Percentiles rank a stretch among this genome's conserved stretches.
phyloP scores from a whole-genome alignment of 192 early-diverging fungal genomes.

The Polychytrium aggregatum region DNA sequence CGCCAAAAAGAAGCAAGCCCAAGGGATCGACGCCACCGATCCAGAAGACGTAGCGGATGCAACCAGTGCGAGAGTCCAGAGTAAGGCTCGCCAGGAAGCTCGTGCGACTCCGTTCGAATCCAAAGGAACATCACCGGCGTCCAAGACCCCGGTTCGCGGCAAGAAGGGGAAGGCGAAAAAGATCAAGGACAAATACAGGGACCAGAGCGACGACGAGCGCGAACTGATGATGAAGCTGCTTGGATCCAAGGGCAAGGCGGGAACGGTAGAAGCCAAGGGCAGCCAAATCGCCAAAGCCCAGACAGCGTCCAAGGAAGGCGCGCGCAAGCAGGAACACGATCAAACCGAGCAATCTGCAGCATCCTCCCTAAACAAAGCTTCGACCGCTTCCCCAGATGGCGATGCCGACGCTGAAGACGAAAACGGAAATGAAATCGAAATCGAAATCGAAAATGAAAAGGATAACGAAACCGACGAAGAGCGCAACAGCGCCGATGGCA shows the following conservation, averaged over 20 bases:
- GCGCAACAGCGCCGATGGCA: constrained; percentile 3
- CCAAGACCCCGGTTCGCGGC: constrained; percentile 49
- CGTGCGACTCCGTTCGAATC: too few relatives aligned
- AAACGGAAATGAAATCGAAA: neutral
- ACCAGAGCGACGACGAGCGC: constrained; percentile 90
- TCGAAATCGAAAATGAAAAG: neutral
- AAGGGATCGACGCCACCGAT: constrained; percentile 7
- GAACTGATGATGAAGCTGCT: constrained; percentile 70
- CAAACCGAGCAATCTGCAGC: constrained; percentile 17
- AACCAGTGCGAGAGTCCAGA: constrained; percentile 4
- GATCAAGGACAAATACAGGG: constrained; percentile 86
- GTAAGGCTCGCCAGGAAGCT: too few relatives aligned
- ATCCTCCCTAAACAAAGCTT: constrained; percentile 1
- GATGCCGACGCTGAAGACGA: neutral
- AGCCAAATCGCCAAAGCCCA: constrained; percentile 55
- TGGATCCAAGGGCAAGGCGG: constrained; percentile 64
- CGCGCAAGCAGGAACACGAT: constrained; percentile 1
- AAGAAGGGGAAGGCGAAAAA: constrained; percentile 84
- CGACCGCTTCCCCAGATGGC: neutral
- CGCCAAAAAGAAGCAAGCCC: constrained; percentile 50
- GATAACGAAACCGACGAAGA: constrained; percentile 1
- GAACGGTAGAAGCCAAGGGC: too few relatives aligned
- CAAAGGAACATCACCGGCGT: constrained; percentile 1
- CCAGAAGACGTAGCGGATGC: neutral
- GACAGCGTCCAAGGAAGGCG: constrained; percentile 25